Percentiles rank a stretch among this genome's conserved stretches.
These are phyloP conservation scores for Metarhizium humberi DNA, from an alignment of 2,329 filamentous ascomycete genomes.

Conservation along the genomic window DNA sequence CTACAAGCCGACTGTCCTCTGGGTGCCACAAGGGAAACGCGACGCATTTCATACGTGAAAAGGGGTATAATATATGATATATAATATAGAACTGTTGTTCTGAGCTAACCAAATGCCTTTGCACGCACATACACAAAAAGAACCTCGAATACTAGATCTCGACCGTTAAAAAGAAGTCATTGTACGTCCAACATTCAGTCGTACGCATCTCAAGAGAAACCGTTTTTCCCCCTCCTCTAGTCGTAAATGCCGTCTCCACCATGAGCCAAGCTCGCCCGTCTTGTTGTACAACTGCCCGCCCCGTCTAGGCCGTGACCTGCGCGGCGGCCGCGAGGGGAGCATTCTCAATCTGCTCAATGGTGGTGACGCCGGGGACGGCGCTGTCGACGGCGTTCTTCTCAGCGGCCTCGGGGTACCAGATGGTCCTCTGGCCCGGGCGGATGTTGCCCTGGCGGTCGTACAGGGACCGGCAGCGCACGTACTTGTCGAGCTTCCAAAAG, in stretches of 20 bases:
- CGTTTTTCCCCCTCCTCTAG: not conserved
- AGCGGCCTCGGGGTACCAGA: conserved; percentile 1
- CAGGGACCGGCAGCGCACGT: conserved; percentile 49
- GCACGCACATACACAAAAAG: too few relatives aligned
- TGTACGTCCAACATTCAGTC: too few relatives aligned
- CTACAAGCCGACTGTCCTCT: too few relatives aligned
- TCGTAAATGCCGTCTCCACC: not conserved
- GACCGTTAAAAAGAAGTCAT: not conserved
- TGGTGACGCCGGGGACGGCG: not conserved
- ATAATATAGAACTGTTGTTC: too few relatives aligned
- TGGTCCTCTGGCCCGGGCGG: conserved; percentile 1
- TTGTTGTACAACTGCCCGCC: not conserved
- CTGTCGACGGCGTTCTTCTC: not conserved
- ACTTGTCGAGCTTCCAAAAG: conserved; percentile 65
- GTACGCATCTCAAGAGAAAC: not conserved
- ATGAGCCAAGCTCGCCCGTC: not conserved
- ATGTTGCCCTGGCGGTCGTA: conserved; percentile 42
- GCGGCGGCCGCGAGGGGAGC: not conserved
- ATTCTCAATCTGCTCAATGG: conserved; percentile 1
- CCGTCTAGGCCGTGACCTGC: not conserved
- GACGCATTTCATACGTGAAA: too few relatives aligned
- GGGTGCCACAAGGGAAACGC: too few relatives aligned
- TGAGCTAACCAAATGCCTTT: too few relatives aligned
- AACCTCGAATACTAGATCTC: not conserved
- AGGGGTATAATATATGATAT: too few relatives aligned